These are phyloP conservation scores for Daldinia decipiens DNA, from an alignment of 495 filamentous ascomycete species.

Conservation along the genomic window DNA sequence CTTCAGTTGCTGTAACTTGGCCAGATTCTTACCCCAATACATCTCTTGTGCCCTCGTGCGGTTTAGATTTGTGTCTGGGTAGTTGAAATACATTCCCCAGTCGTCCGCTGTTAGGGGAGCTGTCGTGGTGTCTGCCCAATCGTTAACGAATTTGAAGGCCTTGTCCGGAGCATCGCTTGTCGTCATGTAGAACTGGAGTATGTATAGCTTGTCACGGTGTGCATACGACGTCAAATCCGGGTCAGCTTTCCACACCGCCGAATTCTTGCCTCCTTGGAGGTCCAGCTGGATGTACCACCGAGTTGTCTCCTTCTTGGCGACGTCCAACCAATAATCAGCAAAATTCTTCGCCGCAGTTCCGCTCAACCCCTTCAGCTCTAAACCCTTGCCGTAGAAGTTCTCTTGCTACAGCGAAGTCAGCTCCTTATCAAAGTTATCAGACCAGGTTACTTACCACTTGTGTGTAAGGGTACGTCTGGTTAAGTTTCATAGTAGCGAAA, in stretches of 20 bases:
- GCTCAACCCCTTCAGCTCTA: constrained; percentile 53
- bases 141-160: constrained; percentile 52
- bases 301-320: constrained; percentile 49
- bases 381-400: constrained; percentile 58
- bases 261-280: constrained; percentile 56
- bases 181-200: constrained; percentile 56
- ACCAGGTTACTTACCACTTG: constrained; percentile 45
- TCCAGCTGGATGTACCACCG: constrained; percentile 59
- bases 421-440: background rate
- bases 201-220: constrained; percentile 56
- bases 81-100: constrained; percentile 62
- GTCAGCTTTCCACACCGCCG: constrained; percentile 51
- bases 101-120: constrained; percentile 41
- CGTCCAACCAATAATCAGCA: constrained; percentile 55
- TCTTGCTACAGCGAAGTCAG: constrained; percentile 51
- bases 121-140: constrained; percentile 53
- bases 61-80: constrained; percentile 54
- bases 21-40: constrained; percentile 66
- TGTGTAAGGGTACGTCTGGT: constrained; percentile 55
- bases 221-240: constrained; percentile 49
- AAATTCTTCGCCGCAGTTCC: constrained; percentile 49
- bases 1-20: constrained; percentile 64
- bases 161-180: constrained; percentile 46
- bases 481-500: constrained; percentile 55
- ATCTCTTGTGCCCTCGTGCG: constrained; percentile 51